A percentile compares a stretch with the other conserved stretches of the same genome.
phyloP scores from a whole-genome alignment of 2,329 filamentous ascomycete genomes.

The Xylaria polymorpha region DNA sequence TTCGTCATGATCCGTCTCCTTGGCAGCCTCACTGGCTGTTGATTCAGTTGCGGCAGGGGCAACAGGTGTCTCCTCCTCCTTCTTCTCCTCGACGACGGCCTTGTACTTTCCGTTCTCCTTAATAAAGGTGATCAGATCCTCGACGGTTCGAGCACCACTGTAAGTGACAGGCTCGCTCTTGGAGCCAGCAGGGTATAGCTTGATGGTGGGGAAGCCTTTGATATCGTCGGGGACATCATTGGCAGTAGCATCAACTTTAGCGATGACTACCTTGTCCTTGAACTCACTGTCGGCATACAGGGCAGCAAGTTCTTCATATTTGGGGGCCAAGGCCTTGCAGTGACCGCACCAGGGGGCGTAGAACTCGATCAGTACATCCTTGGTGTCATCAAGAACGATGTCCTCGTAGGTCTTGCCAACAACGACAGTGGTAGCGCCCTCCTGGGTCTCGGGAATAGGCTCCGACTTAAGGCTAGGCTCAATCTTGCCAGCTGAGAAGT shows the following conservation, averaged over 20 bases:
- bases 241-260: conserved; percentile 95
- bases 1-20: conserved; percentile 74
- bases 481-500: conserved; percentile 87
- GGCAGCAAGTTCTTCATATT: conserved; percentile 91
- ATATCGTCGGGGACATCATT: conserved; percentile 99
- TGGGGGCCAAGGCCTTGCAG: conserved; percentile 97
- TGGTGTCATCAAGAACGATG: conserved; percentile 89
- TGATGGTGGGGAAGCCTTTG: conserved; percentile 98
- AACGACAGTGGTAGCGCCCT: conserved; percentile 86
- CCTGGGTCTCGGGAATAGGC: conserved; percentile 92
- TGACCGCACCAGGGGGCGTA: conserved; percentile 99
- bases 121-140: conserved; percentile 92
- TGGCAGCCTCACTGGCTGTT: conserved; percentile 57
- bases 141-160: conserved; percentile 85
- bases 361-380: conserved; percentile 98
- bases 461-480: conserved; percentile 99
- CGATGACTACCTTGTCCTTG: conserved; percentile 87
- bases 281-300: conserved; percentile 82
- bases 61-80: conserved; percentile 65
- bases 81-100: conserved; percentile 71
- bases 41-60: conserved; percentile 64
- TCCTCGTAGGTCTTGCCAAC: conserved; percentile 96
- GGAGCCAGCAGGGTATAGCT: conserved; percentile 91
- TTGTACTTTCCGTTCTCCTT: conserved; percentile 94
- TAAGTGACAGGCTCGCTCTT: conserved; percentile 90